Evolutionary conservation across 2,329 filamentous ascomycete species (phyloP).

Genomic region (Epichloe bromicola): DNA sequence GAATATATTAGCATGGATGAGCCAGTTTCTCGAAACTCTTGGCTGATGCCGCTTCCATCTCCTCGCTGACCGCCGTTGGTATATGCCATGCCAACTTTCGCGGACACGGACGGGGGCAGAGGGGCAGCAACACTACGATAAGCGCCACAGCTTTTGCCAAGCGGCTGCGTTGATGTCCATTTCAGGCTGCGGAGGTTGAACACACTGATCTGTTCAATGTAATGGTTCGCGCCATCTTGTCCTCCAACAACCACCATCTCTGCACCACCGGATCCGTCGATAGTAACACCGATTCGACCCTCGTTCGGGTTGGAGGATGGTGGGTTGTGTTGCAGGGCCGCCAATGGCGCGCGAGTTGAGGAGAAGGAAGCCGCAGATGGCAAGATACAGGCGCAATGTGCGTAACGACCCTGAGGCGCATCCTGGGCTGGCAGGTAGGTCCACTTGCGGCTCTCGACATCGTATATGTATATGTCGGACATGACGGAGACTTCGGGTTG

Average conservation of each 20-base stretch:
- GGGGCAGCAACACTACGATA: slow-evolving; percentile 93
- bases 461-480: slow-evolving; percentile 95
- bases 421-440: slow-evolving; percentile 70
- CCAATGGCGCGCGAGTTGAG: slow-evolving; percentile 69
- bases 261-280: slow-evolving; percentile 83
- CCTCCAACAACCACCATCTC: slow-evolving; percentile 97
- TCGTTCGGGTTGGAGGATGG: slow-evolving; percentile 73
- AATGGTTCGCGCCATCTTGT: slow-evolving; percentile 94
- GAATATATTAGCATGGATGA: slow-evolving; percentile 92
- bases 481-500: slow-evolving; percentile 88
- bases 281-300: slow-evolving; percentile 72
- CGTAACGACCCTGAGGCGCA: slow-evolving; percentile 84
- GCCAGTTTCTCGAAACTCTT: slow-evolving; percentile 41
- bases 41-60: slow-evolving; percentile 33
- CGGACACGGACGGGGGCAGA: slow-evolving; percentile 51
- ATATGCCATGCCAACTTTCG: slow-evolving; percentile 52
- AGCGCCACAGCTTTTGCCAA: slow-evolving; percentile 88
- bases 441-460: slow-evolving; percentile 73
- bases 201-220: slow-evolving; percentile 96
- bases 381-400: slow-evolving; percentile 86
- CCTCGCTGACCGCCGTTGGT: slow-evolving; percentile 25
- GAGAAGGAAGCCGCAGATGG: slow-evolving; percentile 80
- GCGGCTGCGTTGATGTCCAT: slow-evolving; percentile 79
- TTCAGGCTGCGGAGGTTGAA: slow-evolving; percentile 92
- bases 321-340: slow-evolving; percentile 82